phyloP scores from a whole-genome alignment of 371 early-diverging fungal species.

The Entomophthora muscae region DNA sequence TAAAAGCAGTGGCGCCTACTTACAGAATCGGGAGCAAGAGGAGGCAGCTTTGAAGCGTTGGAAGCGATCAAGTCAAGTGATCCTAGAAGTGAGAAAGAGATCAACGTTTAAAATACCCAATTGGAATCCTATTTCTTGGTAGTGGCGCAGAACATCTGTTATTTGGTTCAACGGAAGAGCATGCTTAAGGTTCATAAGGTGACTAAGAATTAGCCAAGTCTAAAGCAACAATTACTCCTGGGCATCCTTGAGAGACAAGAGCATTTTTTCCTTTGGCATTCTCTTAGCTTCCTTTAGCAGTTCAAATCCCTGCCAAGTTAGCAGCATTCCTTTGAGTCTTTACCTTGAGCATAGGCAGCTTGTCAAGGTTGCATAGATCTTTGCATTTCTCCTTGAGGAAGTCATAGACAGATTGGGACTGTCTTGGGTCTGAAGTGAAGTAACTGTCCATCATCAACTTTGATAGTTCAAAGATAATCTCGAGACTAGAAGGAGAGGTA shows the following conservation, averaged over 20 bases:
- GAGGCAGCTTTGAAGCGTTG: background rate
- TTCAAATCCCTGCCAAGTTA: background rate
- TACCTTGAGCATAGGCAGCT: background rate
- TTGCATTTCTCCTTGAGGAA: background rate
- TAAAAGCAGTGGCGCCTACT: background rate
- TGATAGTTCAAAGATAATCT: background rate
- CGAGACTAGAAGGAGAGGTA: background rate
- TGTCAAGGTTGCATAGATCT: background rate
- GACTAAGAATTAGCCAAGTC: background rate
- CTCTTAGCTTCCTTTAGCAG: background rate
- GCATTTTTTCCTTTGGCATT: background rate
- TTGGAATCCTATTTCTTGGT: background rate
- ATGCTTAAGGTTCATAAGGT: background rate
- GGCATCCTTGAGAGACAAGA: background rate
- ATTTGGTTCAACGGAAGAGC: background rate
- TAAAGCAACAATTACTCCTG: background rate
- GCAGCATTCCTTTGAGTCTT: too few relatives aligned
- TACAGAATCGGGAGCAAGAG: background rate
- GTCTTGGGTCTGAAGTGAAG: too few relatives aligned
- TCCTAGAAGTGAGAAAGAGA: background rate
- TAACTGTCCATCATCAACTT: background rate
- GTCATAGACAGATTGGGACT: background rate
- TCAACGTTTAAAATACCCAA: background rate
- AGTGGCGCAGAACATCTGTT: background rate
- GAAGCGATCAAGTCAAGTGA: background rate